A percentile compares a stretch with the other conserved stretches of the same genome.
These are phyloP conservation scores for Glycine latifolia DNA, from an alignment of 306 rosid genomes.

Conservation along the genomic window DNA sequence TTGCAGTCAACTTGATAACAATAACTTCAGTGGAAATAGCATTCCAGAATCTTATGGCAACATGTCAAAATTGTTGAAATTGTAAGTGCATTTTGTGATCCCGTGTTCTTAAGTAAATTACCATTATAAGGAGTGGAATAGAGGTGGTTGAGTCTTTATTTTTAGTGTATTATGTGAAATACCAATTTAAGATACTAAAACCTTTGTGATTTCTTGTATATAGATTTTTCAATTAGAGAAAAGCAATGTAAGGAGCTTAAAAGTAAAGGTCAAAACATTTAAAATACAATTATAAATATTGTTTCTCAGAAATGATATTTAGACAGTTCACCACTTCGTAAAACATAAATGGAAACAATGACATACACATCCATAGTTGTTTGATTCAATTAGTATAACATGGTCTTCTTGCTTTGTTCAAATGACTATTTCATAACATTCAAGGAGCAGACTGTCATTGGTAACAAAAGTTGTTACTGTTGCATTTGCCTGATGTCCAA, in stretches of 20 bases:
- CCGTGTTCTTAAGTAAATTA: slow-evolving; percentile 17
- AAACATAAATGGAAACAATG: not conserved
- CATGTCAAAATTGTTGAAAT: slow-evolving; percentile 65
- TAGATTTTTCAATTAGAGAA: not conserved
- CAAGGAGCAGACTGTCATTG: not conserved
- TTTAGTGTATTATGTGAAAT: slow-evolving; percentile 3
- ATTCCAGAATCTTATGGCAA: slow-evolving; percentile 76
- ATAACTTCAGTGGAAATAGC: slow-evolving; percentile 70
- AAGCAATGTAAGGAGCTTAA: not conserved
- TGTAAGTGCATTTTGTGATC: slow-evolving; percentile 67
- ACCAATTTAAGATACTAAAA: not conserved
- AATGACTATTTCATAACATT: not conserved
- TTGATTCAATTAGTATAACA: not conserved
- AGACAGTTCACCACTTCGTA: not conserved
- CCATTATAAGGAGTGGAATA: slow-evolving; percentile 8
- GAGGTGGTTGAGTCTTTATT: slow-evolving; percentile 22
- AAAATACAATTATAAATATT: not conserved
- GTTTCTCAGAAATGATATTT: not conserved
- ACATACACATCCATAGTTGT: not conserved
- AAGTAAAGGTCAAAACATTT: not conserved
- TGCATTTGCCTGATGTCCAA: slow-evolving; percentile 3
- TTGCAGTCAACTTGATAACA: slow-evolving; percentile 92
- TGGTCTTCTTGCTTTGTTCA: slow-evolving; percentile 7
- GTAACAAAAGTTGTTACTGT: not conserved
- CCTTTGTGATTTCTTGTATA: not conserved